Evolutionary conservation across 2,329 filamentous ascomycete species (phyloP), one percentile per base, ranked within the genome.

Genomic region (Magnaporthales sp.): DNA sequence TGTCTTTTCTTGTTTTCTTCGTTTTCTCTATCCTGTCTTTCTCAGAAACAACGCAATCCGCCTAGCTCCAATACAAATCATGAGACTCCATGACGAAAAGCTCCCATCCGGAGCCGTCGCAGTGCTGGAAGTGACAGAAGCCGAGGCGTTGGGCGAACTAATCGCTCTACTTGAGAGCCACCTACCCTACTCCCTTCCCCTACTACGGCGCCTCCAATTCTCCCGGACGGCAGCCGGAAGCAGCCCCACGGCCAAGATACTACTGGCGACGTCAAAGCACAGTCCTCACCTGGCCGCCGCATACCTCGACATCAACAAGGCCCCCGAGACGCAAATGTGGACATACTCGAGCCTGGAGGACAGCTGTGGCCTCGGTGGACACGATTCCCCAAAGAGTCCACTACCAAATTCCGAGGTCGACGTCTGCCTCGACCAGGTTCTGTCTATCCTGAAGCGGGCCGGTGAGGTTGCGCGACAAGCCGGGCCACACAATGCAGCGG

Each of bases 241-340:
- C 30, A 79, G 78, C 32, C 79, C 79, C 26, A 83, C 75, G 46
- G 75, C 75, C 70, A 83, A 73, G 66, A 76, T 83, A 8, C 70
- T 86, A 19, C 74, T 80, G 61, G 75, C 13, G 75, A 74, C 0
- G 68, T 73, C 9, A 10, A 32, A 58, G 32, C 27, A 46, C 38
- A 56, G 31, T 24, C 31, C 38, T 7, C 68, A 74, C 13, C 87
- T 90, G 72, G 81, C 83, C 0, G 84, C 83, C 0, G 85, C 84
- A 0, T 90, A 87, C 72, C 73, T 89, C 6, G 89, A 91, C 74
- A 79, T 88, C 24, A 83, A 83, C 4, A 80, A 80, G 66, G 80
- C 82, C 0, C 86, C 85, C 0, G 88, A 90, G 72, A 91, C 89
- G 0, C 84, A 90, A 68, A 77, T 86, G 31, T 90, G 85, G 83